Percentiles rank a stretch among this genome's conserved stretches.
phyloP scores from a whole-genome alignment of 1,284 basidiomycete genomes.

The Trichosporon faecale region DNA sequence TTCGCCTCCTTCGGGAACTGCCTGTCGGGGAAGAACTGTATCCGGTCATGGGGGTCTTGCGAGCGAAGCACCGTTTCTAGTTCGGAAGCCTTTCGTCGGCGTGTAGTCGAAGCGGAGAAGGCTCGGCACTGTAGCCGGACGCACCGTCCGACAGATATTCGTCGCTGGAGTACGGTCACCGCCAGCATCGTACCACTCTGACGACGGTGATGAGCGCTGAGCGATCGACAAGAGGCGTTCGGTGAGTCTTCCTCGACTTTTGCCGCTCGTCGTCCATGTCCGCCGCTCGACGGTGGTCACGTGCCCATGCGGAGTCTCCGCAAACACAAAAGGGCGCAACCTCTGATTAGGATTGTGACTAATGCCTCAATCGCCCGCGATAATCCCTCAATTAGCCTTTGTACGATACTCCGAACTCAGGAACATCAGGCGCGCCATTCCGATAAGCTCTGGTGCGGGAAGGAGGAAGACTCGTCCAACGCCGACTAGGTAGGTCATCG shows the following conservation, averaged over 20 bases:
- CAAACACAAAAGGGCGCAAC: neutral
- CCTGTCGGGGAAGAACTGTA: neutral
- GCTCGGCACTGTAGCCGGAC: neutral
- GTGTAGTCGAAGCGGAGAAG: neutral
- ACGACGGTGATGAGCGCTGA: neutral
- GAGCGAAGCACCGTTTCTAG: neutral
- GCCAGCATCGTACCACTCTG: neutral
- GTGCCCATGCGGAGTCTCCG: neutral
- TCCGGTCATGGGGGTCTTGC: conserved; percentile 11
- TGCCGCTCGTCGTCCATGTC: neutral
- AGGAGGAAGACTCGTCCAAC: neutral
- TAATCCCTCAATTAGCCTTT: neutral
- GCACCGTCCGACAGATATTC: neutral
- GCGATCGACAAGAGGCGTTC: neutral
- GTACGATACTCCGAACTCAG: neutral
- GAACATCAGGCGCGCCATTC: neutral
- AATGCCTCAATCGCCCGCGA: neutral
- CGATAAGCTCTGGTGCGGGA: neutral
- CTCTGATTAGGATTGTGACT: neutral
- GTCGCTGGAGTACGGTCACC: neutral
- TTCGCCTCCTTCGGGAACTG: neutral
- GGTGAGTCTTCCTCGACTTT: neutral
- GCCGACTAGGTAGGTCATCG: neutral
- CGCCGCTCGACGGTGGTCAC: neutral
- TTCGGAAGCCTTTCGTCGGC: neutral